These are phyloP conservation scores for Pseudozyma thailandica DNA, from an alignment of 1,284 basidiomycete species.

Conservation along the genomic window DNA sequence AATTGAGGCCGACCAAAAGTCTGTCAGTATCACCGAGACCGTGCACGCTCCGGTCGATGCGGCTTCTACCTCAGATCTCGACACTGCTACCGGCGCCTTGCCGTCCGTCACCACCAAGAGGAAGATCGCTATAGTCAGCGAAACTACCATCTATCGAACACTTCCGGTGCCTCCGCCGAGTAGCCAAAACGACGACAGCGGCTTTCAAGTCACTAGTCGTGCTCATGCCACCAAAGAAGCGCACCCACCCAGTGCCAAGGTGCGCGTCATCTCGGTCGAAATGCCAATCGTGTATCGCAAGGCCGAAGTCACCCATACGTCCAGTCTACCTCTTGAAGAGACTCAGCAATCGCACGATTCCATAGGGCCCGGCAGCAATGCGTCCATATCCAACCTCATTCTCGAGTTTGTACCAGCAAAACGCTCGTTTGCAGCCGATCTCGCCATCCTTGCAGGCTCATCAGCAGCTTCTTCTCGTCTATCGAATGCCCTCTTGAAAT, in stretches of 20 bases:
- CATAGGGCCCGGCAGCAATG: neutral
- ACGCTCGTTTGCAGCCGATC: constrained; percentile 21
- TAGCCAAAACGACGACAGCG: neutral
- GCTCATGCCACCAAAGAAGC: constrained; percentile 5
- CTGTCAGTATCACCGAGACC: constrained; percentile 28
- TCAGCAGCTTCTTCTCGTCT: constrained; percentile 4
- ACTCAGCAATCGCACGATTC: neutral
- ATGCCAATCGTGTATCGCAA: constrained; percentile 26
- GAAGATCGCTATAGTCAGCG: constrained; percentile 18
- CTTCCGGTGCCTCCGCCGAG: neutral
- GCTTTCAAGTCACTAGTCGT: constrained; percentile 25
- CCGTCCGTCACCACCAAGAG: constrained; percentile 15
- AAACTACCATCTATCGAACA: constrained; percentile 38
- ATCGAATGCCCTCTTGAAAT: constrained; percentile 11
- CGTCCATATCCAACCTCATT: constrained; percentile 17
- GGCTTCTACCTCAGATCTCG: neutral
- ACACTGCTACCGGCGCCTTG: neutral
- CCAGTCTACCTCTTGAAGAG: neutral
- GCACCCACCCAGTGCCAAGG: constrained; percentile 12
- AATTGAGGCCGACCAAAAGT: constrained; percentile 16
- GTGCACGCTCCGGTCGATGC: constrained; percentile 1
- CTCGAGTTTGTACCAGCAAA: constrained; percentile 11
- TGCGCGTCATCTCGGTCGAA: constrained; percentile 34
- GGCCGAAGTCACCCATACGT: neutral
- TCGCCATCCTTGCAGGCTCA: constrained; percentile 12